Evolutionary conservation across 768 basidiomycete species (phyloP).

Genomic region (Gymnopilus dilepis): DNA sequence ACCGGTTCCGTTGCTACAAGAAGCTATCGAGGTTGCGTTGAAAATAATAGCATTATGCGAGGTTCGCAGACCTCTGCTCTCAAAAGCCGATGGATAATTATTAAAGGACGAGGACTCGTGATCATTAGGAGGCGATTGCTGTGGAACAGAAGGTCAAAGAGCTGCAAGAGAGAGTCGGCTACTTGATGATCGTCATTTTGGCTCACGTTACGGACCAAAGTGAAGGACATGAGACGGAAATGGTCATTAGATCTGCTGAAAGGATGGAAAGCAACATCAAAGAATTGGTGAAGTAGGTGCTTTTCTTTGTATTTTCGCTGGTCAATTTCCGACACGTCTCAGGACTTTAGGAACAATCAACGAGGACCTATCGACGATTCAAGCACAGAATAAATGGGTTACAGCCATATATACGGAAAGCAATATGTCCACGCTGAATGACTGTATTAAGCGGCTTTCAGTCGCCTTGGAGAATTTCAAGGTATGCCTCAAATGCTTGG

Average conservation of each 20-base stretch:
- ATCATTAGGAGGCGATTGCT: not conserved
- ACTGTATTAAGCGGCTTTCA: too few species aligned
- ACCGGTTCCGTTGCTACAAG: slow-evolving; percentile 5
- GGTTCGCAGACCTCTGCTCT: not conserved
- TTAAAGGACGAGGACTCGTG: too few species aligned
- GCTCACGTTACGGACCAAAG: slow-evolving; percentile 7
- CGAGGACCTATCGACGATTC: too few species aligned
- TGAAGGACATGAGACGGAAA: slow-evolving; percentile 2
- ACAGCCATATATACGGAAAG: too few species aligned
- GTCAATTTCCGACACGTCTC: not conserved
- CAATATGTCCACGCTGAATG: too few species aligned
- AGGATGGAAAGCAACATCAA: slow-evolving; percentile 4
- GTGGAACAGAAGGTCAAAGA: slow-evolving; percentile 11
- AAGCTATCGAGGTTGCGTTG: slow-evolving; percentile 6
- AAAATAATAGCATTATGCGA: slow-evolving; percentile 11
- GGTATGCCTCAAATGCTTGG: too few species aligned
- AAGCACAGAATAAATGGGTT: too few species aligned
- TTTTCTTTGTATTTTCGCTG: not conserved
- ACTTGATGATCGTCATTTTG: slow-evolving; percentile 7
- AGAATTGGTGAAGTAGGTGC: not conserved
- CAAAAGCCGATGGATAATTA: too few species aligned
- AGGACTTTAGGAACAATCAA: slow-evolving; percentile 5
- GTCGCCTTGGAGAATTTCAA: too few species aligned
- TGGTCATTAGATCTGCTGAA: slow-evolving; percentile 1
- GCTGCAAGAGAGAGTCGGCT: slow-evolving; percentile 5